Evolutionary conservation across 1,139 yeast species (phyloP).

Genomic region (Suhomyces anneliseae): DNA sequence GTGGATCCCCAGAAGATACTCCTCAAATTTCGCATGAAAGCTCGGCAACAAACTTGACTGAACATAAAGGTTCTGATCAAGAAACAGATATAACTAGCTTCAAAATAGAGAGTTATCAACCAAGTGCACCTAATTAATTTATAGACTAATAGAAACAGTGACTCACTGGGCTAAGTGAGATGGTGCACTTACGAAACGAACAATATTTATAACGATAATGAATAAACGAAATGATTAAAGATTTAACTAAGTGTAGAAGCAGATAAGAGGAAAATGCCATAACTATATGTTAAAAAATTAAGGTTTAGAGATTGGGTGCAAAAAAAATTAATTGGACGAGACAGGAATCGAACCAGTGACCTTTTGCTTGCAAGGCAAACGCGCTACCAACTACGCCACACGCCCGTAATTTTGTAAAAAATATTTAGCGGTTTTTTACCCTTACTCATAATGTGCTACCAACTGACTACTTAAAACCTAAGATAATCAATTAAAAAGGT

Average conservation of each 20-base stretch:
- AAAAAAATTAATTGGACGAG: constrained; percentile 46
- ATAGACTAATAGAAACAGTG: constrained; percentile 1
- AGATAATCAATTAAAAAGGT: too few species aligned
- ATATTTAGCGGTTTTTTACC: not conserved
- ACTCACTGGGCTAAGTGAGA: too few species aligned
- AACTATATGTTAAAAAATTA: too few species aligned
- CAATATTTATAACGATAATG: too few species aligned
- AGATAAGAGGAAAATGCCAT: too few species aligned
- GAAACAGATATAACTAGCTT: not conserved
- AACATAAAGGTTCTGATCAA: not conserved
- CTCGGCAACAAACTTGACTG: not conserved
- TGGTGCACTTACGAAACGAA: too few species aligned
- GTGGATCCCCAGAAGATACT: constrained; percentile 1
- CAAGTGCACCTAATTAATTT: not conserved
- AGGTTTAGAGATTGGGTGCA: not conserved
- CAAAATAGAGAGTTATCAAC: not conserved
- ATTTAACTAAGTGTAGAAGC: too few species aligned
- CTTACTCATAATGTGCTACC: too few species aligned
- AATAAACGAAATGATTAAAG: too few species aligned
- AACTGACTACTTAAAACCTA: too few species aligned
- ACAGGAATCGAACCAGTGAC: constrained; percentile 68
- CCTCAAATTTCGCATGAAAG: not conserved
- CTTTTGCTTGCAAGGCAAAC: constrained; percentile 67
- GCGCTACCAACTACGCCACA: constrained; percentile 76
- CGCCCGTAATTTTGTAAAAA: constrained; percentile 39